Conservation (phyloP, 2,329 filamentous ascomycete species). For the Ophiosphaerella herpotricha region DNA sequence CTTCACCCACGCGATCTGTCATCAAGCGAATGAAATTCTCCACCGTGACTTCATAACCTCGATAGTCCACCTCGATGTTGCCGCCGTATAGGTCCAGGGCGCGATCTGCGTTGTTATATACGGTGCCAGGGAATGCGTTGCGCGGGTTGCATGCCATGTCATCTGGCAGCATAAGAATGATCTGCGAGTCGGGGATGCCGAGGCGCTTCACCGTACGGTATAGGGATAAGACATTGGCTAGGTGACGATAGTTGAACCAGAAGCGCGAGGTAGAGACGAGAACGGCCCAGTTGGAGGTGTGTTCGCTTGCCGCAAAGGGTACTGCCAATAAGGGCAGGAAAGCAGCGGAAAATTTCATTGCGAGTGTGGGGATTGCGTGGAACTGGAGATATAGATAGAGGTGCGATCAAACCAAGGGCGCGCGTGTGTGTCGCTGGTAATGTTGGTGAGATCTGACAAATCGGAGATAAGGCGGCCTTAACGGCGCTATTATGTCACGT, state of each 20-base stretch:
- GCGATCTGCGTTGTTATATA: constrained; percentile 97
- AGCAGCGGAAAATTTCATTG: constrained; percentile 33
- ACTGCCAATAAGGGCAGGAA: constrained; percentile 35
- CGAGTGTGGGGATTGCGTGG: neutral
- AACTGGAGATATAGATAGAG: neutral
- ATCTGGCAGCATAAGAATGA: constrained; percentile 99
- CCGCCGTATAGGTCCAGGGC: constrained; percentile 96
- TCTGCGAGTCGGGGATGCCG: constrained; percentile 96
- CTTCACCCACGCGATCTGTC: constrained; percentile 90
- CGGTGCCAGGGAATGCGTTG: constrained; percentile 95
- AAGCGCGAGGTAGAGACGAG: constrained; percentile 98
- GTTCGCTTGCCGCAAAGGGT: constrained; percentile 65
- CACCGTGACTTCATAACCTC: constrained; percentile 97
- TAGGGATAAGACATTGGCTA: constrained; percentile 95
- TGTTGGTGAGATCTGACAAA: constrained; percentile 34
- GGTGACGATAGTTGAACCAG: constrained; percentile 99
- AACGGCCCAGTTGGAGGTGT: constrained; percentile 99
- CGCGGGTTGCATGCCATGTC: constrained; percentile 99
- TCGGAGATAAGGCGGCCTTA: constrained; percentile 32
- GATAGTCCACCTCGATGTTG: constrained; percentile 98
- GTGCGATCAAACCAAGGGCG: neutral
- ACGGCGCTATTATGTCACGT: constrained; percentile 22
- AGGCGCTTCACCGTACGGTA: constrained; percentile 98
- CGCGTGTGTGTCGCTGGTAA: constrained; percentile 20
- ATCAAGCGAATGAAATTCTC: constrained; percentile 97